phyloP scores from a whole-genome alignment of 257 asterid species.

The Salvia rosmarinus region DNA sequence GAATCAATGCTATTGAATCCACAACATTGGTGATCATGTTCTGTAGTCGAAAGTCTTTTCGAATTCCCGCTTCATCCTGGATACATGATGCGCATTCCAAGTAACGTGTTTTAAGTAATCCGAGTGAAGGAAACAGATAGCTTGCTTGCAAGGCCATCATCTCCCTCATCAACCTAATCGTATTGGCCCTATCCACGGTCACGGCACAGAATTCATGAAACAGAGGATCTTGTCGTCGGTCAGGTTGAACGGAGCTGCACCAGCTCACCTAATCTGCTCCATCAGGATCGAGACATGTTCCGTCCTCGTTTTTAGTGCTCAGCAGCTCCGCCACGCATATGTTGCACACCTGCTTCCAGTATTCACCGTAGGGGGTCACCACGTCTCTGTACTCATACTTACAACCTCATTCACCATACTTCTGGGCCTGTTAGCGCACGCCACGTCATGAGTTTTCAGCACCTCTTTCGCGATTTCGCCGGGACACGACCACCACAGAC shows the following conservation, averaged over 20 bases:
- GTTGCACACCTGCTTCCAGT: constrained; percentile 35
- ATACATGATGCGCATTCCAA: not conserved
- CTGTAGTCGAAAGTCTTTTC: constrained; percentile 8
- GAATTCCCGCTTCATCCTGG: constrained; percentile 7
- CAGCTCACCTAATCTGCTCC: not conserved
- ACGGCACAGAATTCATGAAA: constrained; percentile 6
- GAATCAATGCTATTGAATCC: no score
- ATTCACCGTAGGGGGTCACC: constrained; percentile 21
- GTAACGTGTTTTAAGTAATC: constrained; percentile 7
- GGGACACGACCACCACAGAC: constrained; percentile 19
- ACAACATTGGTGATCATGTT: no score
- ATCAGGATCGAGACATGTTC: constrained; percentile 3
- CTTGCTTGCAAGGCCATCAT: not conserved
- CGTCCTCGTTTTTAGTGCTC: constrained; percentile 26
- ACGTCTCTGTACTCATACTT: constrained; percentile 27
- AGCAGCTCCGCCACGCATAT: constrained; percentile 25
- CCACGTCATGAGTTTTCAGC: constrained; percentile 35
- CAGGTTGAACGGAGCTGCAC: constrained; percentile 22
- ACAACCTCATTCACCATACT: not conserved
- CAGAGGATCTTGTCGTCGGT: not conserved
- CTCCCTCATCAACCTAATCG: not conserved
- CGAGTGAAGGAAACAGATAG: constrained; percentile 40
- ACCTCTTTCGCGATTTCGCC: constrained; percentile 28
- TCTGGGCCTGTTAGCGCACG: constrained; percentile 13
- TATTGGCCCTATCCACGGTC: not conserved